Base-by-base conservation (phyloP, 306 rosid genomes). In the Benincasa hispida region DNA sequence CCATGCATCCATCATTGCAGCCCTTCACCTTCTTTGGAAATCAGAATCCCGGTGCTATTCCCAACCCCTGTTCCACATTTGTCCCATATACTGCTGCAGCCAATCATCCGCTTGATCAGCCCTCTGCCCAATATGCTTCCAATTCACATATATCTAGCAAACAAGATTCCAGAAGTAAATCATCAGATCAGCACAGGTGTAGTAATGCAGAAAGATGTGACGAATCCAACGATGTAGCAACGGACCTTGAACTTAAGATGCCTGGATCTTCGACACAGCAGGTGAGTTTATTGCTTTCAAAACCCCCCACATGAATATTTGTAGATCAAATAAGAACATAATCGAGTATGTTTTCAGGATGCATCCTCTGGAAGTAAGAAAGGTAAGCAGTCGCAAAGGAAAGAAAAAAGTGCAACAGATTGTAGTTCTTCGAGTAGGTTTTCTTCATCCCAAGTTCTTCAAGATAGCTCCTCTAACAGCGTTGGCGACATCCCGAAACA, bases 241-340 rank as follows among this genome's bases (percentile, higher is more conserved):
- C 98, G 4, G 94, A 90, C 58, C 98, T 93, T 75, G 96, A 87
- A 81, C 92, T 93, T 68, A 93, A 93, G 94, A 88, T 87, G 91
- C 98, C 98, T 22, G 98, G 98, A 62, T 88, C 96, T 54, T 90
- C 97, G 27, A 76, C 87, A n/a, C 88, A 79, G 35, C 91, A 83
- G 90, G 98, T 91, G 51, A 77, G 15, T 79, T 56, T 73, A 3
- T 51, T 76, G 74, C 39, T 70, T 48, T 78, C n/a, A 55, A 79
- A 32, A 11, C 75, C 54, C 75, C 54, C 66, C 59, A 76, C 74
- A 50, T 57, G 27, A 63, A 51, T 72, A 70, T 65, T 27, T 50
- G 67, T 41, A 21, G 62, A 78, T 25, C 56, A 55, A 76, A n/a
- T 68, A 42, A 42, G 57, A 77, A 24, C 61, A 19, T 67, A 63